Evolutionary conservation across 2,329 filamentous ascomycete species (phyloP).

Genomic region (Bertia moriformis): DNA sequence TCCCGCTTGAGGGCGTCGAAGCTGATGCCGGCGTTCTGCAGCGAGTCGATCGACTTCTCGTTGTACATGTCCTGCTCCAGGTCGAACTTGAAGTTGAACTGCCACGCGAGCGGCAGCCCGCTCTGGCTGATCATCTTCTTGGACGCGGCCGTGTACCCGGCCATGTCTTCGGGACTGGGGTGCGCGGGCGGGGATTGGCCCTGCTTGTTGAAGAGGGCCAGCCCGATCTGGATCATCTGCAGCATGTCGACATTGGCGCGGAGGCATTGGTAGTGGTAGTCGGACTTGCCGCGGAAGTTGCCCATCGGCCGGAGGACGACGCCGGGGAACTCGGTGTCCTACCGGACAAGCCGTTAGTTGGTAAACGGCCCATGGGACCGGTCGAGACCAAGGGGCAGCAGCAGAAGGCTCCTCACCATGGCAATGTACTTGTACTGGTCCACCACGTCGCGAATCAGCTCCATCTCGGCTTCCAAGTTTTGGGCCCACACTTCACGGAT

Average conservation of each 20-base stretch:
- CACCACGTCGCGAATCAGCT: constrained; percentile 63
- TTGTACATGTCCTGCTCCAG: constrained; percentile 96
- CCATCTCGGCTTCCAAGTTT: constrained; percentile 86
- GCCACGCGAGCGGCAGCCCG: constrained; percentile 76
- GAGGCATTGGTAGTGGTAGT: constrained; percentile 96
- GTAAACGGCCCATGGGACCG: constrained; percentile 1
- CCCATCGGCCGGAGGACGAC: constrained; percentile 93
- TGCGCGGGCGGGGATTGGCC: constrained; percentile 72
- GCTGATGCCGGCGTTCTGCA: constrained; percentile 84
- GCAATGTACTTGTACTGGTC: constrained; percentile 91
- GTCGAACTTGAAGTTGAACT: constrained; percentile 97
- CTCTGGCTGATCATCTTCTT: constrained; percentile 23
- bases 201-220: constrained; percentile 82
- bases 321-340: constrained; percentile 98
- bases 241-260: constrained; percentile 94
- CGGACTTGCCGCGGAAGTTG: constrained; percentile 82
- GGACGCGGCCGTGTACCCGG: constrained; percentile 19
- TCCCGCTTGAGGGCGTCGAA: constrained; percentile 72
- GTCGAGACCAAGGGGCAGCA: background rate
- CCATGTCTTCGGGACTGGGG: constrained; percentile 29
- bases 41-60: constrained; percentile 80
- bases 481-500: constrained; percentile 95
- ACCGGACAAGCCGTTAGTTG: constrained; percentile 8
- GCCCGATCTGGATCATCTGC: constrained; percentile 92
- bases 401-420: constrained; percentile 54